A percentile compares a stretch with the other conserved stretches of the same genome.
Evolutionary conservation across 139 green algal genomes (phyloP).

Genomic region (Micractinium conductrix): DNA sequence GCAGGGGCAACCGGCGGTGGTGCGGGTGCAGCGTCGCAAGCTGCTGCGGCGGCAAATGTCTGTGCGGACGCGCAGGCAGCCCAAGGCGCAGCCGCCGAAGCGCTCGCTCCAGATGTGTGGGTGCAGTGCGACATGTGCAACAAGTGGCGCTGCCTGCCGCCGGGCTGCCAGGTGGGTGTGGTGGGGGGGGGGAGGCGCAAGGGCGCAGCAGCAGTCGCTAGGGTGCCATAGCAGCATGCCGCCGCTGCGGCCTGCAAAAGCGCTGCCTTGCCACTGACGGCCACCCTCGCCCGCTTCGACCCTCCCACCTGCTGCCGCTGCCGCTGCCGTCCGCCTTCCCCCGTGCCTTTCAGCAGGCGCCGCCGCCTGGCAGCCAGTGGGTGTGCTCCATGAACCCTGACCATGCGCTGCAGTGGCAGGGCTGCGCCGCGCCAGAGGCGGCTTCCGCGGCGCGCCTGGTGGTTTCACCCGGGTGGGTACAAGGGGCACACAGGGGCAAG

Average conservation of each 20-base stretch:
- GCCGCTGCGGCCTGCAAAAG: too few relatives aligned
- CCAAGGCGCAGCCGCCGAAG: background rate
- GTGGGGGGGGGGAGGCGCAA: too few relatives aligned
- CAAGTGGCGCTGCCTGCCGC: constrained; percentile 75
- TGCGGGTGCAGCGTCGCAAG: too few relatives aligned
- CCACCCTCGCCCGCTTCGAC: too few relatives aligned
- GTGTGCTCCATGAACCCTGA: constrained; percentile 68
- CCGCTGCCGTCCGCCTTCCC: background rate
- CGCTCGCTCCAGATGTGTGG: constrained; percentile 22
- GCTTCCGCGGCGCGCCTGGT: background rate
- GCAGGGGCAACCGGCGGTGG: background rate
- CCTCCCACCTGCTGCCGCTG: too few relatives aligned
- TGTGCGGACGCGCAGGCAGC: background rate
- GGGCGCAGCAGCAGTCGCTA: too few relatives aligned
- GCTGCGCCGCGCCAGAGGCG: background rate
- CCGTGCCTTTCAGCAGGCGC: too few relatives aligned
- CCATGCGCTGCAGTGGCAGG: constrained; percentile 43
- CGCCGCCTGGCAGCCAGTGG: too few relatives aligned
- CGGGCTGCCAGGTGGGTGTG: constrained; percentile 25
- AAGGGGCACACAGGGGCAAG: too few relatives aligned
- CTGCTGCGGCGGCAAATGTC: background rate
- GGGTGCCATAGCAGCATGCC: too few relatives aligned
- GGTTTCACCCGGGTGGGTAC: background rate
- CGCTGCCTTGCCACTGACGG: too few relatives aligned
- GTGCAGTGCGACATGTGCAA: constrained; percentile 78